Evolutionary conservation across 129 eudicot species (phyloP).

Genomic region (Tagetes patula): DNA sequence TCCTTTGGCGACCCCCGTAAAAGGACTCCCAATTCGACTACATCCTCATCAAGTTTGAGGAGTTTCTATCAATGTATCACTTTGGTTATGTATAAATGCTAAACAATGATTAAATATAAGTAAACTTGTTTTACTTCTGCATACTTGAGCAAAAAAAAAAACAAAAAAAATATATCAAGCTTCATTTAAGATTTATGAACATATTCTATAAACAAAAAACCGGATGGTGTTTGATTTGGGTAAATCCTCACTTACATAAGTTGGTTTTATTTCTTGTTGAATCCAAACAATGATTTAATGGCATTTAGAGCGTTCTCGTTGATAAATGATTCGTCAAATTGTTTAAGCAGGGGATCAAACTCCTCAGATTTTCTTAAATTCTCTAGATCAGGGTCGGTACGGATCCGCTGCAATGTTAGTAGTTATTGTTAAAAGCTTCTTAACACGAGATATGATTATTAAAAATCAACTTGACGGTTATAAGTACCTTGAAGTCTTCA

Average conservation of each 20-base stretch:
- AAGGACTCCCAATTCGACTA: slow-evolving; percentile 26
- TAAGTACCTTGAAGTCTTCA: slow-evolving; percentile 84
- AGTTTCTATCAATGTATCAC: background rate
- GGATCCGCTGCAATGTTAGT: slow-evolving; percentile 64
- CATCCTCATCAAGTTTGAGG: slow-evolving; percentile 24
- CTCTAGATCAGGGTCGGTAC: slow-evolving; percentile 86
- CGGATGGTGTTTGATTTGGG: slow-evolving; percentile 15
- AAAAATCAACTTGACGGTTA: background rate
- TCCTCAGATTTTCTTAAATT: slow-evolving; percentile 65
- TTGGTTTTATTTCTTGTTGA: slow-evolving; percentile 64
- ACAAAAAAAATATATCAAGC: slow-evolving; percentile 15
- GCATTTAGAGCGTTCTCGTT: slow-evolving; percentile 94
- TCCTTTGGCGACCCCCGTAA: slow-evolving; percentile 28
- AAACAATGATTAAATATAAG: background rate
- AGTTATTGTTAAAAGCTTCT: background rate
- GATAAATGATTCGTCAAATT: slow-evolving; percentile 86
- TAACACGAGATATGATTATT: background rate
- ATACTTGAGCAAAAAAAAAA: slow-evolving; percentile 5
- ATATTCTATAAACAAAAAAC: slow-evolving; percentile 33
- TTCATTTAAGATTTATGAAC: slow-evolving; percentile 31
- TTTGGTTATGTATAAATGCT: slow-evolving; percentile 10
- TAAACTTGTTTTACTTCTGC: slow-evolving; percentile 4
- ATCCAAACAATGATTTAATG: slow-evolving; percentile 86
- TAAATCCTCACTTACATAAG: slow-evolving; percentile 8
- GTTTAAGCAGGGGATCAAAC: slow-evolving; percentile 71